These are phyloP conservation scores for Ophiostoma sp. DNA, from an alignment of 2,329 filamentous ascomycete species.

Conservation along the genomic window DNA sequence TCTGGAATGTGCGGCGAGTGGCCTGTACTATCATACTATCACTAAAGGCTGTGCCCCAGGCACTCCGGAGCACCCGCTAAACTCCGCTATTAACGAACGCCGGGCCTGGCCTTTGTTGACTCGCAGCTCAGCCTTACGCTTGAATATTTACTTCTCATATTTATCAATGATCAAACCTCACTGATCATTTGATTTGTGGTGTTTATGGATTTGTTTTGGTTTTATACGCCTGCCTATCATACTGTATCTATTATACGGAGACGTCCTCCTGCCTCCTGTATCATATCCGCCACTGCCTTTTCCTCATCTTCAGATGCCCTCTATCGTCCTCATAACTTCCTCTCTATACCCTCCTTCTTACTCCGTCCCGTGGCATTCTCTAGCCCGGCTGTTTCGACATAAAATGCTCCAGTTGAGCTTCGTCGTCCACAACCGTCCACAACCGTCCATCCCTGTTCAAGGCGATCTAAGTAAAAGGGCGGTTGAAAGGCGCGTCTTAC, in stretches of 20 bases:
- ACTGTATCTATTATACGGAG: not conserved
- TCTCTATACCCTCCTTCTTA: not conserved
- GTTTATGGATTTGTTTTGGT: not conserved
- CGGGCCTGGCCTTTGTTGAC: not conserved
- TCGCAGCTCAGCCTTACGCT: not conserved
- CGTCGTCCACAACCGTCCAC: too few species aligned
- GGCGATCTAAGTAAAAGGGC: not conserved
- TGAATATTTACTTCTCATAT: not conserved
- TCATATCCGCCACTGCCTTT: not conserved
- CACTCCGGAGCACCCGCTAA: slow-evolving; percentile 7
- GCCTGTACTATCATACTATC: not conserved
- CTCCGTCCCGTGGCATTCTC: not conserved
- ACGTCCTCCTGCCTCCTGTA: not conserved
- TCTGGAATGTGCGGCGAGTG: slow-evolving; percentile 20
- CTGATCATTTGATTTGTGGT: too few species aligned
- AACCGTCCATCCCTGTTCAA: not conserved
- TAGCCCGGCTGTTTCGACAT: not conserved
- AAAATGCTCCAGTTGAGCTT: too few species aligned
- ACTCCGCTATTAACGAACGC: not conserved
- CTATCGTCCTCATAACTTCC: not conserved
- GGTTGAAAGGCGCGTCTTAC: not conserved
- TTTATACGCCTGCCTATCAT: not conserved
- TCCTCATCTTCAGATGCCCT: not conserved
- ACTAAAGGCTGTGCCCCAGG: not conserved
- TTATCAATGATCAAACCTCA: not conserved